Base-by-base conservation (phyloP, 192 early-diverging fungal genomes). In the Martensiomyces pterosporus region DNA sequence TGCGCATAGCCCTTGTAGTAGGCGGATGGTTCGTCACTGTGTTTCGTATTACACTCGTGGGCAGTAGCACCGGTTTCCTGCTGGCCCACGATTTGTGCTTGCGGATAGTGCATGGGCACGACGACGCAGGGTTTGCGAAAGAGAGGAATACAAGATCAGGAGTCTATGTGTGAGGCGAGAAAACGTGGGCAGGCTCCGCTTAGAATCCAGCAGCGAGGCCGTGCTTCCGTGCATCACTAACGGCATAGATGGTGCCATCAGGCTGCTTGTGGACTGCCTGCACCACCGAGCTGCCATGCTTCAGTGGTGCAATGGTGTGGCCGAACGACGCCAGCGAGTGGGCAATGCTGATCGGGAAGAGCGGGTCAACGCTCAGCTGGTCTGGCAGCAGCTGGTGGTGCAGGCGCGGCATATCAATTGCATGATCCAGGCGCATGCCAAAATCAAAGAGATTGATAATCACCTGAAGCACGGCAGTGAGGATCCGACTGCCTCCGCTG, bases 361-460 rank as follows among this genome's bases (percentile, higher is more conserved):
- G 64, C 18, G 75, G 57, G 49, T 85, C 81, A 0, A 81, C 58
- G n/a, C 43, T 41, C 12, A 78, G 75, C 49, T 63, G 49, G 52
- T 95, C 75, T 3, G 94, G 94, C 44, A 94, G 57, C 43, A 98
- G 79, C 64, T 98, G 94, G 60, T 95, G 90, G 64, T 98, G 94
- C 25, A 90, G 57, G 12, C 94, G 80, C 5, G 89, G 85, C 24
- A 54, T 43, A 34, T 81, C 79, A 0, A 96, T 68, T 1, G 94
- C 93, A 15, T 82, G 53, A 44, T 76, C 79, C 0, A 90, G 55
- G 32, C 75, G 72, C 67, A 83, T 65, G 4, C 66, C 77, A 60
- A 82, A 87, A 48, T 92, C 89, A 23, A 92, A 65, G 19, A 86
- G 70, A 47, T 90, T 83, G 14, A 93, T 39, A 13, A 95, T 73